phyloP scores from a whole-genome alignment of 768 basidiomycete species.

The Lentinula raphanica region DNA sequence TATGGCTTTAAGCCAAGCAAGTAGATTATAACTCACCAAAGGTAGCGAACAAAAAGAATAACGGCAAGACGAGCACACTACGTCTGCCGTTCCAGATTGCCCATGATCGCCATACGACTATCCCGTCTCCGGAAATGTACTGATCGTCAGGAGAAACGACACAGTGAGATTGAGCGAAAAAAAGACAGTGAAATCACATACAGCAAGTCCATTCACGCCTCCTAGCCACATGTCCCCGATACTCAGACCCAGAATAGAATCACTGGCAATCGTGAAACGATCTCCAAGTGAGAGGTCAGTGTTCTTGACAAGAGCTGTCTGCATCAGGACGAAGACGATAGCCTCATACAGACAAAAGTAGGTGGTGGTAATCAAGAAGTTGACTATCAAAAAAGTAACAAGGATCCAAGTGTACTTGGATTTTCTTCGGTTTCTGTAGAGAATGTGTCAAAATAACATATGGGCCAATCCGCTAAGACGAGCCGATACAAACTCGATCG shows the following conservation, averaged over 20 bases:
- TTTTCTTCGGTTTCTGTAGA: background rate
- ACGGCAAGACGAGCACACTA: background rate
- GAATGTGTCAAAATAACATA: too few species aligned
- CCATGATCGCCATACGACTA: background rate
- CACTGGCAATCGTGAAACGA: background rate
- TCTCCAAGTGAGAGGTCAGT: background rate
- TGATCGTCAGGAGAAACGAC: background rate
- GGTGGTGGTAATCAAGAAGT: background rate
- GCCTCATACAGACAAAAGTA: background rate
- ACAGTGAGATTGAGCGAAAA: background rate
- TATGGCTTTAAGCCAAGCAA: too few species aligned
- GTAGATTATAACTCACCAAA: too few species aligned
- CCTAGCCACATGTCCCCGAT: background rate
- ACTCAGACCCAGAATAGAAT: background rate
- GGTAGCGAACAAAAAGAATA: background rate
- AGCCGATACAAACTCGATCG: too few species aligned
- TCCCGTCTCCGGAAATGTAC: constrained; percentile 1
- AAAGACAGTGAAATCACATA: background rate
- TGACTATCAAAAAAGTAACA: background rate
- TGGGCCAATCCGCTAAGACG: too few species aligned
- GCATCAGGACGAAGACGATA: background rate
- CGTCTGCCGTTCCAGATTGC: background rate
- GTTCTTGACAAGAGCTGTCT: background rate
- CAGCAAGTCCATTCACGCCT: constrained; percentile 1
- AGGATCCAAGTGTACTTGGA: background rate